Evolutionary conservation across 2,329 filamentous ascomycete genomes (phyloP).

Genomic region (Salinomyces thailandicus): DNA sequence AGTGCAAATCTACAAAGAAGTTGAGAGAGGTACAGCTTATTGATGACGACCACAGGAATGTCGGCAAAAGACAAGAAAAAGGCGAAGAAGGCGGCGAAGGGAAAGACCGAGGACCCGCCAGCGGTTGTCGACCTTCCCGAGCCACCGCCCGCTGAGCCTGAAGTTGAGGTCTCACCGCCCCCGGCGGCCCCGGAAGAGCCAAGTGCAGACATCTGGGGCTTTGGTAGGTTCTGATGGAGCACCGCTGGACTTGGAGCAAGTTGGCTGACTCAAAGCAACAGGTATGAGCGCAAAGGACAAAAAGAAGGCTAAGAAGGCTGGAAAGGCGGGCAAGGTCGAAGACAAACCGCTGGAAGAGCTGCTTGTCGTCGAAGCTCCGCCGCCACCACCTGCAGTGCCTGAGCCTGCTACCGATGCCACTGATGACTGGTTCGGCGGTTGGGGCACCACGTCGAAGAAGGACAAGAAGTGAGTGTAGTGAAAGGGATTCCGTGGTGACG

Average conservation of each 20-base stretch:
- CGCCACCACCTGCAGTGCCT: constrained; percentile 11
- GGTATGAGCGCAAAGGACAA: constrained; percentile 17
- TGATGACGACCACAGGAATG: no score
- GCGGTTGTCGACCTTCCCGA: constrained; percentile 11
- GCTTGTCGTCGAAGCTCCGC: constrained; percentile 4
- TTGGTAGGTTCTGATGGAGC: constrained; percentile 23
- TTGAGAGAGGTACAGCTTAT: no score
- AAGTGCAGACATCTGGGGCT: constrained; percentile 16
- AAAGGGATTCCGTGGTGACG: no score
- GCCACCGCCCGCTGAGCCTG: constrained; percentile 10
- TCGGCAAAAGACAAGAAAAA: constrained; percentile 37
- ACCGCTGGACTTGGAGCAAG: no score
- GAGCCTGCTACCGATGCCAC: constrained; percentile 18
- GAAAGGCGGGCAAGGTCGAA: neutral
- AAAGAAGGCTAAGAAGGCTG: constrained; percentile 11
- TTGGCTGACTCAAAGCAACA: no score
- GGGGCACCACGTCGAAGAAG: constrained; percentile 30
- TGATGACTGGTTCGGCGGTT: constrained; percentile 47
- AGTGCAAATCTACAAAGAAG: neutral
- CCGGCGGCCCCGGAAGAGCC: constrained; percentile 19
- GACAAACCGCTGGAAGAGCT: neutral
- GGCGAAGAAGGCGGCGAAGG: constrained; percentile 35
- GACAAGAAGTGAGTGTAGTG: constrained; percentile 37
- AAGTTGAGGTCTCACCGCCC: constrained; percentile 13
- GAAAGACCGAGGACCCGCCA: constrained; percentile 20